Conservation (phyloP, 2,329 filamentous ascomycete species). For the Claviceps cyperi region DNA sequence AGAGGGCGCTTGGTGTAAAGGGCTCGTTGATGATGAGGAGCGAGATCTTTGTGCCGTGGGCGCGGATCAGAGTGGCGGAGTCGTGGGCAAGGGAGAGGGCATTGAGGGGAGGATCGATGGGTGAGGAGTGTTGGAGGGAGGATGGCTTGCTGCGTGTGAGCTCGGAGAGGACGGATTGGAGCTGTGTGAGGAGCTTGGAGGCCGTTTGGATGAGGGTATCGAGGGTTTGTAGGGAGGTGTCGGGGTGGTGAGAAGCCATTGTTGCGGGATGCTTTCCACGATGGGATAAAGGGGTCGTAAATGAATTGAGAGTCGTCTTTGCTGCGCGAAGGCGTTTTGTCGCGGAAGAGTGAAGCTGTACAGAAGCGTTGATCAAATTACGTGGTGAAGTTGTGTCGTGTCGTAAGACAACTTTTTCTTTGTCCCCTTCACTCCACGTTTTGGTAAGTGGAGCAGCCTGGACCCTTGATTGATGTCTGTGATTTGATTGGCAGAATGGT, state of each 20-base stretch:
- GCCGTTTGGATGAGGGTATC: conserved; percentile 24
- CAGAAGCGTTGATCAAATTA: too few species aligned
- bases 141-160: conserved; percentile 19
- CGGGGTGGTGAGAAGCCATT: conserved; percentile 13
- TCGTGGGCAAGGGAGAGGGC: conserved; percentile 57
- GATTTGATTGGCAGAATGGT: background rate
- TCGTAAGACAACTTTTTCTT: too few species aligned
- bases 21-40: conserved; percentile 77
- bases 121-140: conserved; percentile 4
- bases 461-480: background rate
- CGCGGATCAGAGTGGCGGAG: conserved; percentile 57
- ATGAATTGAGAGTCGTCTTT: too few species aligned
- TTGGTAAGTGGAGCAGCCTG: background rate
- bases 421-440: too few species aligned
- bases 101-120: conserved; percentile 23
- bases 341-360: too few species aligned
- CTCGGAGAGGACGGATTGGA: conserved; percentile 27
- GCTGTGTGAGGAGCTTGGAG: conserved; percentile 23
- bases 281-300: too few species aligned
- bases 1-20: conserved; percentile 66
- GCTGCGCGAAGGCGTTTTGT: too few species aligned
- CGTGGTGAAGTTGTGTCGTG: too few species aligned
- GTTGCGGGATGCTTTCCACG: background rate
- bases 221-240: conserved; percentile 21
- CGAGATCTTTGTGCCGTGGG: conserved; percentile 76